Evolutionary conservation across 306 rosid genomes (phyloP).

Genomic region (Spatholobus suberectus): DNA sequence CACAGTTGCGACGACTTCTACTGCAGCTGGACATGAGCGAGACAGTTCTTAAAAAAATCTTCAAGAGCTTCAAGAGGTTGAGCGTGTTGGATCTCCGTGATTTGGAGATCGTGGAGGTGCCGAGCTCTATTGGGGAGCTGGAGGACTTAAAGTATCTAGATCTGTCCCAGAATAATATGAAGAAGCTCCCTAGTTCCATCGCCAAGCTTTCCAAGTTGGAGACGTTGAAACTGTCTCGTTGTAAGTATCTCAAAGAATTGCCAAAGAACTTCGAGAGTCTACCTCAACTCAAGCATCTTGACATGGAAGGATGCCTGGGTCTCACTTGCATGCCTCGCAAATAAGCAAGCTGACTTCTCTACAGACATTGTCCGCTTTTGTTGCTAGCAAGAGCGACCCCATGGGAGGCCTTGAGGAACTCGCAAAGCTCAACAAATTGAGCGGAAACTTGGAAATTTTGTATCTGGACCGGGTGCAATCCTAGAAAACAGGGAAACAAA

Average conservation of each 20-base stretch:
- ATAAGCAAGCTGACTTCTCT: not conserved
- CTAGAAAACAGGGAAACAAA: too few species aligned
- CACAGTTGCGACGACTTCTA: not conserved
- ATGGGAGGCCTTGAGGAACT: not conserved
- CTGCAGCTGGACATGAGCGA: not conserved
- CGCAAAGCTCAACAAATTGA: not conserved
- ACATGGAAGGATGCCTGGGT: not conserved
- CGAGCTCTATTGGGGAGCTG: not conserved
- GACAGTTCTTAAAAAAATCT: not conserved
- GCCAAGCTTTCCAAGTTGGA: conserved; percentile 1
- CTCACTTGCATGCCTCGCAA: conserved; percentile 16
- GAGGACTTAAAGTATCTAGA: not conserved
- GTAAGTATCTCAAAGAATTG: not conserved
- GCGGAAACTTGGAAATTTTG: not conserved
- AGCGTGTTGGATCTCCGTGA: conserved; percentile 17
- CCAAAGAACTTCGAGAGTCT: not conserved
- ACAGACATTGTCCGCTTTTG: conserved; percentile 13
- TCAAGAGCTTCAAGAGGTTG: not conserved
- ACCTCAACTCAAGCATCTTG: conserved; percentile 20
- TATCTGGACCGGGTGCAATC: not conserved
- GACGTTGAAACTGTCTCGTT: not conserved
- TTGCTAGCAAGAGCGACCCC: not conserved
- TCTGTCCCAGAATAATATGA: not conserved
- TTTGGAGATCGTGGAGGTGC: not conserved
- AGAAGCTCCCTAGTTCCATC: conserved; percentile 23